Percentiles rank a stretch among this genome's conserved stretches.
Evolutionary conservation across 495 filamentous ascomycete species (phyloP).

Genomic region (Hypoxylon subgilvum): DNA sequence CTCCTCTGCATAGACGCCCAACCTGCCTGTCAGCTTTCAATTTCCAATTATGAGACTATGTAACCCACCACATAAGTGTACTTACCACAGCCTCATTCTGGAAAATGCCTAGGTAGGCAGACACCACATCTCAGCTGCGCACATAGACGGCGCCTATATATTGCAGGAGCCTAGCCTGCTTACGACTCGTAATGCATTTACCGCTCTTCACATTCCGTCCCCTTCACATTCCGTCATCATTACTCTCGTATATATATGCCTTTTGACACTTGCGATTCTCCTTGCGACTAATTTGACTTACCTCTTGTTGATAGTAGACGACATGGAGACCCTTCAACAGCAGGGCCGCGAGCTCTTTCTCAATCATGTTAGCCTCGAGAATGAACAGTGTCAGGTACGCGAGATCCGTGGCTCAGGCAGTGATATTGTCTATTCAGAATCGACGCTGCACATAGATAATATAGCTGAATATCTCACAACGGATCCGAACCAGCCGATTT

Average conservation of each 20-base stretch:
- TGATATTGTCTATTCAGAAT: background rate
- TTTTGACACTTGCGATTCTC: too few species aligned
- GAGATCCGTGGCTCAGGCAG: slow-evolving; percentile 2
- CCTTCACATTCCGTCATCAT: too few species aligned
- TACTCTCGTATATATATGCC: too few species aligned
- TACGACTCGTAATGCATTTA: too few species aligned
- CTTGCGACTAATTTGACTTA: background rate
- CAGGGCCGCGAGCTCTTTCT: background rate
- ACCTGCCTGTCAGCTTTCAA: too few species aligned
- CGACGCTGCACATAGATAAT: background rate
- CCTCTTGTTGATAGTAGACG: background rate
- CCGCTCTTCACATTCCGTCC: too few species aligned
- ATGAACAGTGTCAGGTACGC: background rate
- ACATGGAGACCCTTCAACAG: slow-evolving; percentile 8
- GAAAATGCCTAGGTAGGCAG: background rate
- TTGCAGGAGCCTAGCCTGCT: background rate
- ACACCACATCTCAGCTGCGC: background rate
- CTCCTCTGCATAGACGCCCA: too few species aligned
- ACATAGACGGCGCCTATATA: background rate
- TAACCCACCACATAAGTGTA: too few species aligned
- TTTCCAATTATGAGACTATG: too few species aligned
- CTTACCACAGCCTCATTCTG: background rate
- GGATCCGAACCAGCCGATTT: background rate
- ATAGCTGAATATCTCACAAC: background rate
- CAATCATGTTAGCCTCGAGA: background rate